Conservation (phyloP, 148 eudicot genomes). For the Talinum fruticosum region DNA sequence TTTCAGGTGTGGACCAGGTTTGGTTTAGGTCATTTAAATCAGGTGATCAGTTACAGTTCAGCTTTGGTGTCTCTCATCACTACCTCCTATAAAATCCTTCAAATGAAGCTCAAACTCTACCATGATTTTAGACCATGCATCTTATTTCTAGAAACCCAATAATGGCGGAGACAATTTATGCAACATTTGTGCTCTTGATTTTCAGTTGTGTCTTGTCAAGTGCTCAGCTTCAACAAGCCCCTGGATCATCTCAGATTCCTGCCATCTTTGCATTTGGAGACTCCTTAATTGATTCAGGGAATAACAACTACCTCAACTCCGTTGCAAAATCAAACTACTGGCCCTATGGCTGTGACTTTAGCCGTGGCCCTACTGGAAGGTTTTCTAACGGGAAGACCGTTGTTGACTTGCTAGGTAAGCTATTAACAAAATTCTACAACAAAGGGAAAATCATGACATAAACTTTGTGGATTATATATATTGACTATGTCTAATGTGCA, state of each 20-base stretch:
- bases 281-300: conserved; percentile 65
- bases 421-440: neutral
- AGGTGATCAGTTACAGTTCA: neutral
- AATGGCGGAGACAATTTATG: neutral
- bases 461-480: neutral
- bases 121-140: neutral
- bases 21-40: neutral
- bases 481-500: neutral
- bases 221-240: conserved; percentile 2
- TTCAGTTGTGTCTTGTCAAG: neutral
- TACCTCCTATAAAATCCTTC: conserved; percentile 2
- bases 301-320: conserved; percentile 61
- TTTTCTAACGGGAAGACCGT: conserved; percentile 65
- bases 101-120: neutral
- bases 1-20: neutral
- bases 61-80: neutral
- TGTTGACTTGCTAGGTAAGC: conserved; percentile 56
- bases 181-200: neutral
- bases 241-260: conserved; percentile 12
- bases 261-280: conserved; percentile 75
- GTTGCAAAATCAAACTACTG: conserved; percentile 64
- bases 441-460: neutral
- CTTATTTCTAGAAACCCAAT: neutral
- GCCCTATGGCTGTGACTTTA: conserved; percentile 65
- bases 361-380: conserved; percentile 55